A percentile compares a stretch with the other conserved stretches of the same genome.
Evolutionary conservation across 2,329 filamentous ascomycete species (phyloP).

Genomic region (Calonectria honghensis): DNA sequence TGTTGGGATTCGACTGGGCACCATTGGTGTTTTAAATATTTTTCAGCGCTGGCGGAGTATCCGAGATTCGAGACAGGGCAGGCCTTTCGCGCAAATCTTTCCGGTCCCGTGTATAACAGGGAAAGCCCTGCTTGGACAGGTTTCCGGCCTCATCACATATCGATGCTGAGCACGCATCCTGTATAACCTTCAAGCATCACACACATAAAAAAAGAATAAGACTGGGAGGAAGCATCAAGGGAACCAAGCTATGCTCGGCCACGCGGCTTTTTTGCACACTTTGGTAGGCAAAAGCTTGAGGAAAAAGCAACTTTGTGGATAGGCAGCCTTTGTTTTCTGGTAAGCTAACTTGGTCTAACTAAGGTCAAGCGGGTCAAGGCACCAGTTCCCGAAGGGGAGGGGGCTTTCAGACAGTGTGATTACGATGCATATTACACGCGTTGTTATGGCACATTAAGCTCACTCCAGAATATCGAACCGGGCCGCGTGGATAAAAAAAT

Average conservation of each 20-base stretch:
- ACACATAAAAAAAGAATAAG: neutral
- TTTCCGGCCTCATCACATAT: neutral
- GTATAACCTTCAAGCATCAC: conserved; percentile 10
- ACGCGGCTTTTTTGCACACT: conserved; percentile 1
- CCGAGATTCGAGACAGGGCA: conserved; percentile 7
- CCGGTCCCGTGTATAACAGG: conserved; percentile 25
- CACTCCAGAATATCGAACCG: conserved; percentile 4
- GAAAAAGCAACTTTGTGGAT: conserved; percentile 12
- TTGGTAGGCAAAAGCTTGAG: neutral
- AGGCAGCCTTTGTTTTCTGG: conserved; percentile 3
- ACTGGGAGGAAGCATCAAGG: neutral
- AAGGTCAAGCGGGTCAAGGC: neutral
- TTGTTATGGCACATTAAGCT: conserved; percentile 9
- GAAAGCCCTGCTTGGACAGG: conserved; percentile 19
- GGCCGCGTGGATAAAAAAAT: neutral
- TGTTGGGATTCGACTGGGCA: neutral
- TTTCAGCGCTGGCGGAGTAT: conserved; percentile 1
- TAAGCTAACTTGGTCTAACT: neutral
- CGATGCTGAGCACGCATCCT: neutral
- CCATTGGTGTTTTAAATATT: conserved; percentile 2
- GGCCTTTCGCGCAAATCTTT: conserved; percentile 20
- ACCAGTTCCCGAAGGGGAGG: neutral
- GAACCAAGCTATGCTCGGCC: neutral
- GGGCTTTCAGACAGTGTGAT: conserved; percentile 9
- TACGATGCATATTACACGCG: conserved; percentile 9